Evolutionary conservation across 2,329 filamentous ascomycete species (phyloP), one percentile per base, ranked within the genome.

Genomic region (Fusarium zealandicum): DNA sequence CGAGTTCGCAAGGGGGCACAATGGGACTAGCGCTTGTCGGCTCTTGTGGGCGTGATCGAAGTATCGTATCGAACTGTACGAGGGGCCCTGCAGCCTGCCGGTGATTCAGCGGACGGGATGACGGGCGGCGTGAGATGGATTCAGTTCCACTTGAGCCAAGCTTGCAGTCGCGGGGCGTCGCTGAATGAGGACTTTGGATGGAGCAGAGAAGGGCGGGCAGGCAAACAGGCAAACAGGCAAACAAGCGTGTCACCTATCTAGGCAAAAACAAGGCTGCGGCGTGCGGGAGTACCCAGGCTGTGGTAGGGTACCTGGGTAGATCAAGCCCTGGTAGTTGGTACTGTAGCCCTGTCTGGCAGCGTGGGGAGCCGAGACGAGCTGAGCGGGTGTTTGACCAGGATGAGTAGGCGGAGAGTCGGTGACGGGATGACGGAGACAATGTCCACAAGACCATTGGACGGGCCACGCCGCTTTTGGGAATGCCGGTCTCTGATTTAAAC

Each of bases 361-460:
- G 59, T 63, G 59, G 60, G 45, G 56, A 54, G 46, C 16, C 38
- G 51, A 60, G 50, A 46, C 43, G 51, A 51, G 50, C 45, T 50
- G 43, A 62, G 51, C 60, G 59, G 59, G 40, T 39, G 28, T 31
- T 12, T 44, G 54, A 50, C 58, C 30, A 54, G 59, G 59, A 48
- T 59, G 25, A 27, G 25, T 28, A 59, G 38, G 36, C 35, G 43
- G 46, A 52, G 59, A 53, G 54, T 53, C 40, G 39, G 54, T 57
- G 54, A 62, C 55, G 59, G 59, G 50, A 62, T 61, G 58, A 61
- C 54, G 49, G 40, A 51, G 47, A 22, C 33, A 38, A 40, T 33
- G 27, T 17, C 44, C 27, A 32, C 35, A 22, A 17, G 44, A 20
- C 36, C 28, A 40, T 40, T 27, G 22, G 37, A n/a, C n/a, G n/a